Percentiles rank a stretch among this genome's conserved stretches.
Conservation (phyloP, 306 rosid genomes). For the Echinosophora koreensis region DNA sequence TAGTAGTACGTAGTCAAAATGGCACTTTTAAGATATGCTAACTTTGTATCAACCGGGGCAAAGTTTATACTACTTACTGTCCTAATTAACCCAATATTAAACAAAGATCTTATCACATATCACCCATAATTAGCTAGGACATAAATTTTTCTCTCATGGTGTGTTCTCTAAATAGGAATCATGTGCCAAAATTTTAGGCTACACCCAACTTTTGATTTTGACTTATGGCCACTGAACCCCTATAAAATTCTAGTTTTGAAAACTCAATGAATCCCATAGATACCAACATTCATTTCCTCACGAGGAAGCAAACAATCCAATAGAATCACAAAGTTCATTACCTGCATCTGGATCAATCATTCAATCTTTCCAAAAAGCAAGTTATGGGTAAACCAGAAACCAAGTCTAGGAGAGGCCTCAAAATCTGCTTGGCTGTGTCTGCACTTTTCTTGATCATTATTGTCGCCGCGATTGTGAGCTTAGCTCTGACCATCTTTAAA, state of each 20-base stretch:
- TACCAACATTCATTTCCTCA: neutral
- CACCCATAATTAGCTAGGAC: neutral
- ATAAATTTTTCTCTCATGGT: neutral
- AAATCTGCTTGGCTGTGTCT: constrained; percentile 40
- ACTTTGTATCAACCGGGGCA: neutral
- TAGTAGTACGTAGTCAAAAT: too few relatives aligned
- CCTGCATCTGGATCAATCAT: neutral
- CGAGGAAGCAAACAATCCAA: neutral
- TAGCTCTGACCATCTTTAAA: constrained; percentile 56
- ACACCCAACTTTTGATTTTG: constrained; percentile 40
- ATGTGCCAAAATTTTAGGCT: constrained; percentile 44
- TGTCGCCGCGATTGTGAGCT: constrained; percentile 24
- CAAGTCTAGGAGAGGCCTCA: constrained; percentile 49
- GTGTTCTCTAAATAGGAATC: constrained; percentile 1
- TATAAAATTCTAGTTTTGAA: neutral
- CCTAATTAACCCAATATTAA: neutral
- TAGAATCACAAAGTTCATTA: constrained; percentile 1
- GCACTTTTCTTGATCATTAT: constrained; percentile 43
- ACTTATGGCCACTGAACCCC: constrained; percentile 21
- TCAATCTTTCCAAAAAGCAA: neutral
- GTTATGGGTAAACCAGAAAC: neutral
- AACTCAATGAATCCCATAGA: constrained; percentile 29
- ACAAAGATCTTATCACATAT: neutral
- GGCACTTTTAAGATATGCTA: too few relatives aligned
- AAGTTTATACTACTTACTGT: neutral